Percentiles rank a stretch among this genome's conserved stretches.
phyloP scores from a whole-genome alignment of 768 basidiomycete species.

The Boletus coccyginus region DNA sequence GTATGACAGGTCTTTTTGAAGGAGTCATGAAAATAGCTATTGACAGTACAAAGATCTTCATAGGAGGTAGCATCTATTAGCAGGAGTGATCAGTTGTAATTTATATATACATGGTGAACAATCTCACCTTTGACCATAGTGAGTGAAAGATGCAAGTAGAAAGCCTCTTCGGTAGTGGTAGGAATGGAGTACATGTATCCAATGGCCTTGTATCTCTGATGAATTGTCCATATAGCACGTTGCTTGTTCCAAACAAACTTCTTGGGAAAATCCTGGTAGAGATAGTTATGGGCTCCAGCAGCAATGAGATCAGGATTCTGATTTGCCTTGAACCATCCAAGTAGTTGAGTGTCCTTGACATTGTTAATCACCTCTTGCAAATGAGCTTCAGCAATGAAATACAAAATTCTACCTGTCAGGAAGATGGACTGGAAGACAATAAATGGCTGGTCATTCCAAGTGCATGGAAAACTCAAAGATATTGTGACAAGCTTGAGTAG shows the following conservation, averaged over 20 bases:
- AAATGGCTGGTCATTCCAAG: slow-evolving; percentile 6
- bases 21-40: slow-evolving; percentile 18
- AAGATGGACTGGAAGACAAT: slow-evolving; percentile 2
- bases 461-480: slow-evolving; percentile 5
- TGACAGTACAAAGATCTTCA: neutral
- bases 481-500: neutral
- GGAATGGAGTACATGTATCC: slow-evolving; percentile 9
- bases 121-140: slow-evolving; percentile 30
- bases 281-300: neutral
- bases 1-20: slow-evolving; percentile 42
- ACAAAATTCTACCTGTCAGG: neutral
- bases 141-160: slow-evolving; percentile 40
- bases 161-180: slow-evolving; percentile 34
- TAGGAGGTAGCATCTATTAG: neutral
- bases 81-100: too few species aligned
- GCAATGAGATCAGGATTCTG: neutral
- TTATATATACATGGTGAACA: too few species aligned
- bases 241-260: slow-evolving; percentile 27
- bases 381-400: neutral
- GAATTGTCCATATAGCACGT: slow-evolving; percentile 25
- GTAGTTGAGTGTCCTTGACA: neutral
- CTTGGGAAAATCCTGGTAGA: slow-evolving; percentile 36
- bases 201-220: slow-evolving; percentile 20
- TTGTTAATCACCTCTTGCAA: neutral
- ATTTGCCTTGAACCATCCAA: neutral